A percentile compares a stretch with the other conserved stretches of the same genome.
Evolutionary conservation across 1,139 yeast genomes (phyloP).

Genomic region (Pichia terricola): DNA sequence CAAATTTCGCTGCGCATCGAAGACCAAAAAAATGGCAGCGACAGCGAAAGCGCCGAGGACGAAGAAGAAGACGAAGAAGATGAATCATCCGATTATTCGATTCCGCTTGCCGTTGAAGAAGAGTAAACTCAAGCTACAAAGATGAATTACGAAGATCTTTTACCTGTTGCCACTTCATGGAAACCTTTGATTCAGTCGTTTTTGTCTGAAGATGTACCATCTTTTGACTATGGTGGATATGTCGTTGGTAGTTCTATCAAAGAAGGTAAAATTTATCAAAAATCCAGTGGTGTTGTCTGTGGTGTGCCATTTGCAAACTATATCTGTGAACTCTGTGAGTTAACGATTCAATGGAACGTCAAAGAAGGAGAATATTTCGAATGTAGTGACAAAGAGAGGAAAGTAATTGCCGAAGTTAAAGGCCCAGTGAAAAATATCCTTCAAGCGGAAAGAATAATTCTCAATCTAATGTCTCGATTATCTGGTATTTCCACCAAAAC

Average conservation of each 20-base stretch:
- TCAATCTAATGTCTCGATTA: conserved; percentile 71
- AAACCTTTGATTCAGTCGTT: conserved; percentile 64
- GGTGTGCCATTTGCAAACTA: conserved; percentile 90
- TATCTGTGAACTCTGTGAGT: conserved; percentile 67
- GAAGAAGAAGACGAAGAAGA: conserved; percentile 1
- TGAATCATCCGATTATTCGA: conserved; percentile 10
- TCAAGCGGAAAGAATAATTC: conserved; percentile 78
- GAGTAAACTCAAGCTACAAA: neutral
- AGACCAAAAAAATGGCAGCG: too few relatives aligned
- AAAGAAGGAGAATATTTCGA: conserved; percentile 59
- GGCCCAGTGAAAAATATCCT: conserved; percentile 77
- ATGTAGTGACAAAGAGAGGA: conserved; percentile 37
- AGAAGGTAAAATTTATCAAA: conserved; percentile 72
- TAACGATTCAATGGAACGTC: conserved; percentile 62
- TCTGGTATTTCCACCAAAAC: conserved; percentile 90
- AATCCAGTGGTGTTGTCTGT: conserved; percentile 70
- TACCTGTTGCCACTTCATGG: conserved; percentile 75
- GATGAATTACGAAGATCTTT: conserved; percentile 31
- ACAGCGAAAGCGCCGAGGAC: neutral
- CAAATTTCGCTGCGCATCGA: too few relatives aligned
- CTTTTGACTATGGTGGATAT: conserved; percentile 88
- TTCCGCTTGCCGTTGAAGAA: conserved; percentile 20
- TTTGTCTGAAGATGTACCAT: conserved; percentile 83
- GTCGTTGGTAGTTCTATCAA: conserved; percentile 78
- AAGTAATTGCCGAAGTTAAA: conserved; percentile 65